These are phyloP conservation scores for Fusarium sp. DNA, from an alignment of 2,329 filamentous ascomycete species.

Conservation along the genomic window DNA sequence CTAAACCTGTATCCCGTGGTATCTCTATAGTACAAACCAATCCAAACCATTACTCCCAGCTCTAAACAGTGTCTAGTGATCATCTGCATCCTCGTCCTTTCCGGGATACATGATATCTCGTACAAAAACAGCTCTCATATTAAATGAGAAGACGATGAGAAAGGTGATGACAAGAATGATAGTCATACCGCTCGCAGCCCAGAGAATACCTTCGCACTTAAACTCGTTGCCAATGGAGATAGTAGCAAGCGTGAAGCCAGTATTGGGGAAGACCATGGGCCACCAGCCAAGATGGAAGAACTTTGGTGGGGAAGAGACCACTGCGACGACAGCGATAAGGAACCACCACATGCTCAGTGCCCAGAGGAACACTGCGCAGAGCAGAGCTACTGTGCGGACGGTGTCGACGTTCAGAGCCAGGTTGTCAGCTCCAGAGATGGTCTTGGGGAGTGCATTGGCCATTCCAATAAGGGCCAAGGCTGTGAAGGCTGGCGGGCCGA, in stretches of 20 bases:
- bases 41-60: neutral
- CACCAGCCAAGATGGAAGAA: conserved; percentile 71
- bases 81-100: conserved; percentile 62
- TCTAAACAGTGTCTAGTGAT: conserved; percentile 46
- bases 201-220: conserved; percentile 54
- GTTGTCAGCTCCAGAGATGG: conserved; percentile 56
- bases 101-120: conserved; percentile 66
- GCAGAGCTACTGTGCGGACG: conserved; percentile 57
- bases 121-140: conserved; percentile 56
- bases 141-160: conserved; percentile 55
- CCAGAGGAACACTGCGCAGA: conserved; percentile 70
- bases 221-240: conserved; percentile 63
- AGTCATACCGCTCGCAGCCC: conserved; percentile 61
- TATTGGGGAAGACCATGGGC: conserved; percentile 71
- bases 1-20: conserved; percentile 18
- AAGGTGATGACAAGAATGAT: conserved; percentile 54
- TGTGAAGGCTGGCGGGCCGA: conserved; percentile 78
- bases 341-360: conserved; percentile 69
- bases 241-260: conserved; percentile 66
- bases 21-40: conserved; percentile 16
- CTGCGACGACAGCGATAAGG: conserved; percentile 49
- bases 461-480: conserved; percentile 75
- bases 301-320: conserved; percentile 52
- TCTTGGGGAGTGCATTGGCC: conserved; percentile 56
- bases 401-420: conserved; percentile 52